Conservation (phyloP, 2,329 filamentous ascomycete genomes). For the Dendryphion nanum region DNA sequence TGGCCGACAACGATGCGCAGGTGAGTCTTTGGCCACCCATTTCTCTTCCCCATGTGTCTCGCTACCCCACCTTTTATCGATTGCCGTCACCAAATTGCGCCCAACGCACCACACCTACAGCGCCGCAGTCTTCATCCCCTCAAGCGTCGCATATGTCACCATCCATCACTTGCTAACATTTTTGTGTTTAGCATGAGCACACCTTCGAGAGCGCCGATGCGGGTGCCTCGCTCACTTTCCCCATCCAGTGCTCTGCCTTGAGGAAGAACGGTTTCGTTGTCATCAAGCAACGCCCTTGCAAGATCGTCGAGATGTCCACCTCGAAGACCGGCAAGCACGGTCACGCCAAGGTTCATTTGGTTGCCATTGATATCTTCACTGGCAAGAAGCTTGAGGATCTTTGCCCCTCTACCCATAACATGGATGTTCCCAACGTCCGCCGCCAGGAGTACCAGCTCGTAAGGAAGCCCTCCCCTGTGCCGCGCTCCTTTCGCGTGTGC, state of each 20-base stretch:
- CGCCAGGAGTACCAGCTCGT: constrained; percentile 94
- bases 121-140: constrained; percentile 1
- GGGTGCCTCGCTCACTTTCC: constrained; percentile 90
- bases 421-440: constrained; percentile 93
- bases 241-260: constrained; percentile 99
- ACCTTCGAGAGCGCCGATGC: constrained; percentile 94
- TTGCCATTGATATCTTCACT: constrained; percentile 99
- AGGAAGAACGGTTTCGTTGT: constrained; percentile 99
- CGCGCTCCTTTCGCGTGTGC: no score
- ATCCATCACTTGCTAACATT: constrained; percentile 16
- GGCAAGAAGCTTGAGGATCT: constrained; percentile 99
- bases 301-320: constrained; percentile 99
- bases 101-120: constrained; percentile 15
- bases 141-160: constrained; percentile 4
- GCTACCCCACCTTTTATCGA: constrained; percentile 39
- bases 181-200: constrained; percentile 52
- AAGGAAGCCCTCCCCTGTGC: no score
- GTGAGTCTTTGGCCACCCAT: constrained; percentile 45
- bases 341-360: constrained; percentile 99
- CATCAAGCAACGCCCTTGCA: constrained; percentile 99
- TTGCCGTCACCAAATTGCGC: constrained; percentile 30
- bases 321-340: constrained; percentile 99
- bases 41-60: constrained; percentile 19
- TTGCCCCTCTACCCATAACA: constrained; percentile 94
- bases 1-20: constrained; percentile 65